Percentiles rank a stretch among this genome's conserved stretches.
Conservation (phyloP, 139 green algal genomes). For the Micractinium conductrix region DNA sequence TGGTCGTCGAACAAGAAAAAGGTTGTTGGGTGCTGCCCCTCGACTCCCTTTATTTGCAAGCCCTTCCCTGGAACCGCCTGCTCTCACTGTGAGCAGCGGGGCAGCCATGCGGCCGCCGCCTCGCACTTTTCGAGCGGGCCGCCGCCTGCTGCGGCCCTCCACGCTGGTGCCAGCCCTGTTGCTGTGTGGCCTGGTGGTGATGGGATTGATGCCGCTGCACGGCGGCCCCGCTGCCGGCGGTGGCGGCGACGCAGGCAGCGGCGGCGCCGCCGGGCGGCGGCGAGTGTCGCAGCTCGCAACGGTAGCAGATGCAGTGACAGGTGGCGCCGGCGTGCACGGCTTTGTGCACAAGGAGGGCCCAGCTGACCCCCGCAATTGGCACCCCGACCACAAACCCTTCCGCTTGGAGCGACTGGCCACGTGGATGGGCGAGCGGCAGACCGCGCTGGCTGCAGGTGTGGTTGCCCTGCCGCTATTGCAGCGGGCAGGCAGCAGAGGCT, state of each 20-base stretch:
- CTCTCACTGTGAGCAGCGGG: too few species aligned
- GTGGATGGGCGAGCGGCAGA: constrained; percentile 10
- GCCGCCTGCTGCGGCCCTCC: too few species aligned
- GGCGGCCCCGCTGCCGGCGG: background rate
- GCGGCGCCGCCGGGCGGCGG: background rate
- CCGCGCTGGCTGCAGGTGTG: background rate
- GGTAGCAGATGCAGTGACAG: background rate
- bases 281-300: background rate
- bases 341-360: constrained; percentile 23
- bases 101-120: too few species aligned
- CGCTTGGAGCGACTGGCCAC: background rate
- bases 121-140: too few species aligned
- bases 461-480: too few species aligned
- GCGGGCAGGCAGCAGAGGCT: background rate
- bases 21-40: too few species aligned
- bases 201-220: background rate
- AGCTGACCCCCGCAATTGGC: constrained; percentile 16
- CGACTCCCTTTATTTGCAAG: too few species aligned
- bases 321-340: constrained; percentile 7
- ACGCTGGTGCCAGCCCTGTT: background rate
- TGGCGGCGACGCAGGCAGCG: background rate
- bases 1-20: too few species aligned
- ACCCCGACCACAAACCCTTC: background rate
- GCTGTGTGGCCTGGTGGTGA: background rate
- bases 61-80: too few species aligned